These are phyloP conservation scores for Fusarium sp. DNA, from an alignment of 2,329 filamentous ascomycete species.

Conservation along the genomic window DNA sequence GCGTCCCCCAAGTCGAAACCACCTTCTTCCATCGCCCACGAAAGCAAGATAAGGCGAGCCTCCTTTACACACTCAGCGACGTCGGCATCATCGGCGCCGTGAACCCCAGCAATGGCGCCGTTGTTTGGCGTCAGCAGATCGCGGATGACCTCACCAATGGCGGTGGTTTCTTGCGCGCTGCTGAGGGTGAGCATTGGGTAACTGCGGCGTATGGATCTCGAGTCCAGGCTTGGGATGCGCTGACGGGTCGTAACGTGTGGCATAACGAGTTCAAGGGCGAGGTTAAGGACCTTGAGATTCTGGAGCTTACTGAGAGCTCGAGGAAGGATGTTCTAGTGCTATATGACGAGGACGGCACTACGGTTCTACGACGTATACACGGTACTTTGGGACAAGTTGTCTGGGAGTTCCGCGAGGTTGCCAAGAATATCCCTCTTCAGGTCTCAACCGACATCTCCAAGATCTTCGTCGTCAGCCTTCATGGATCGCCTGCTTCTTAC, in stretches of 20 bases:
- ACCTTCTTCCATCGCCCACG: constrained; percentile 96
- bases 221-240: constrained; percentile 85
- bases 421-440: constrained; percentile 79
- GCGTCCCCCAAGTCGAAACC: constrained; percentile 81
- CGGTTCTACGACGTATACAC: constrained; percentile 76
- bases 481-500: constrained; percentile 75
- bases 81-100: constrained; percentile 85
- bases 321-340: constrained; percentile 79
- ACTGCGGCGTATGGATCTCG: constrained; percentile 76
- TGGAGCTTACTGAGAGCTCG: constrained; percentile 73
- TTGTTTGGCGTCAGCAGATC: constrained; percentile 88
- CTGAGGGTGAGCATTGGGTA: constrained; percentile 82
- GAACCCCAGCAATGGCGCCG: constrained; percentile 83
- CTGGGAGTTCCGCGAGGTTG: constrained; percentile 81
- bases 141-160: constrained; percentile 60
- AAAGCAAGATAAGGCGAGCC: constrained; percentile 82
- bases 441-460: constrained; percentile 75
- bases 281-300: constrained; percentile 79
- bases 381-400: constrained; percentile 77
- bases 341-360: constrained; percentile 66
- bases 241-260: constrained; percentile 84
- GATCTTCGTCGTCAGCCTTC: constrained; percentile 82
- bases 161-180: constrained; percentile 72
- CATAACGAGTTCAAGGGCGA: constrained; percentile 68
- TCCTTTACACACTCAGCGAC: constrained; percentile 92